Evolutionary conservation across 2,329 filamentous ascomycete species (phyloP).

Genomic region (Lachnellula cervina): DNA sequence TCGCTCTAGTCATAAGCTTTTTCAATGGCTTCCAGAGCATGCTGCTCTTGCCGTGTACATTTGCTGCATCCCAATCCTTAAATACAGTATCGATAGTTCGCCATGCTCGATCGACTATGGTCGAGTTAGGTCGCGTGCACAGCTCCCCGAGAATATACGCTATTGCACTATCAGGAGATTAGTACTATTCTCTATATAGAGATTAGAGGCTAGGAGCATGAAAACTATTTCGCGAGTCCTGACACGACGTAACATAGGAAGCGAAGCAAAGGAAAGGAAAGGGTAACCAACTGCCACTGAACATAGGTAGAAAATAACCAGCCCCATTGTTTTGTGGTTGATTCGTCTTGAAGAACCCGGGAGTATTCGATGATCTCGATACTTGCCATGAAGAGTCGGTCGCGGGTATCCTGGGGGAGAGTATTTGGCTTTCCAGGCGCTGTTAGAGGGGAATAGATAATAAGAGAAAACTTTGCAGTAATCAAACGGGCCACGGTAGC

Average conservation of each 20-base stretch:
- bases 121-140: constrained; percentile 32
- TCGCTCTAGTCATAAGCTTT: constrained; percentile 56
- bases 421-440: constrained; percentile 25
- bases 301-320: constrained; percentile 38
- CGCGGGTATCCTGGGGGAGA: constrained; percentile 33
- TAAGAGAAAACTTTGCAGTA: constrained; percentile 36
- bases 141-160: constrained; percentile 40
- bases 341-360: constrained; percentile 34
- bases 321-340: constrained; percentile 36
- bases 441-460: constrained; percentile 34
- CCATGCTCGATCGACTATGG: constrained; percentile 39
- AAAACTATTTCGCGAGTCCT: too few species aligned
- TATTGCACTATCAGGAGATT: constrained; percentile 27
- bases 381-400: constrained; percentile 34
- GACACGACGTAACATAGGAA: too few species aligned
- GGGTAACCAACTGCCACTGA: constrained; percentile 35
- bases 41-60: constrained; percentile 40
- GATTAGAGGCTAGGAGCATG: too few species aligned
- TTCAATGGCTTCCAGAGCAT: constrained; percentile 60
- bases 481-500: constrained; percentile 38
- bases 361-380: constrained; percentile 40
- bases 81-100: constrained; percentile 33
- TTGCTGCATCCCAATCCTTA: constrained; percentile 19
- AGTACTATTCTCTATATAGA: too few species aligned
- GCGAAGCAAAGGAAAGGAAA: too few species aligned